Evolutionary conservation across 139 green algal species (phyloP).

Genomic region (Chlamydomonas schloesseri): DNA sequence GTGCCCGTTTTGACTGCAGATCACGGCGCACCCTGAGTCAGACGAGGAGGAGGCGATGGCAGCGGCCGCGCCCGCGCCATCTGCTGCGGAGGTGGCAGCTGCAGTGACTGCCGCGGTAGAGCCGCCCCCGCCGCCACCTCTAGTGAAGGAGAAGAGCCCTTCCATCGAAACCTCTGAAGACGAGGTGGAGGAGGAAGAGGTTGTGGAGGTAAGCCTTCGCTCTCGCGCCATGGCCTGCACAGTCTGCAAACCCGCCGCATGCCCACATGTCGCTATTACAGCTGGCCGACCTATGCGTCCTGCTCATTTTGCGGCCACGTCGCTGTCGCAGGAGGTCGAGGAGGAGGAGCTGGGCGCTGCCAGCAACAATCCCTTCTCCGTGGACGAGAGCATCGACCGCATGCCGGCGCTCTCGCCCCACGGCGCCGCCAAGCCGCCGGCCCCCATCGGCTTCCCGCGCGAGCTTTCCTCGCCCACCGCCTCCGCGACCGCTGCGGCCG

Average conservation of each 20-base stretch:
- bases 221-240: too few relatives aligned
- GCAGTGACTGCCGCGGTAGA: not conserved
- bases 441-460: not conserved
- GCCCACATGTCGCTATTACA: too few relatives aligned
- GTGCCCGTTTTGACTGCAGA: too few relatives aligned
- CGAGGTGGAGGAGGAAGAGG: not conserved
- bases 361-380: conserved; percentile 13
- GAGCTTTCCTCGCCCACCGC: too few relatives aligned
- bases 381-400: conserved; percentile 33
- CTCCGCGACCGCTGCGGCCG: too few relatives aligned
- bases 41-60: conserved; percentile 2
- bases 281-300: too few relatives aligned
- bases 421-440: not conserved
- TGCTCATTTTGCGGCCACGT: too few relatives aligned
- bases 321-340: not conserved
- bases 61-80: not conserved
- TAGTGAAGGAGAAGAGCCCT: not conserved
- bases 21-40: not conserved
- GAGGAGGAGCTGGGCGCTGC: conserved; percentile 3
- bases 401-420: not conserved
- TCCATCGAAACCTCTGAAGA: not conserved
- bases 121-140: not conserved
- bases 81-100: not conserved
- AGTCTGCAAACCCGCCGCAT: too few relatives aligned
- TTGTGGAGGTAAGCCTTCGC: too few relatives aligned